These are phyloP conservation scores for Fusarium stilboides DNA, from an alignment of 2,329 filamentous ascomycete species.

Conservation along the genomic window DNA sequence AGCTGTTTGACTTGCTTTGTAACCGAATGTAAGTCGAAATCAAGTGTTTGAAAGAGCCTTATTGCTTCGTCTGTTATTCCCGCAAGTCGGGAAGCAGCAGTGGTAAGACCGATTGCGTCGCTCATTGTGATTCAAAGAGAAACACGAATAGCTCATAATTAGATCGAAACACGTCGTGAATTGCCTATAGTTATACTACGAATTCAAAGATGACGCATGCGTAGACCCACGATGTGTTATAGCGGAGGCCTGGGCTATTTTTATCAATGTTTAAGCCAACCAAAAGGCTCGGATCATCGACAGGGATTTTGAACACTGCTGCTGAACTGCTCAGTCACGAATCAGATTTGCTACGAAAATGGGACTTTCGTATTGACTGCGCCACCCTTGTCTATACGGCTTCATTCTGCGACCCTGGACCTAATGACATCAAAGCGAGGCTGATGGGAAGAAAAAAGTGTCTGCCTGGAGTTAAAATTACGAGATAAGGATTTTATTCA, in stretches of 20 bases:
- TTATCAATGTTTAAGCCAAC: slow-evolving; percentile 6
- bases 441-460: background rate
- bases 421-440: slow-evolving; percentile 5
- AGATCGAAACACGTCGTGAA: background rate
- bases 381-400: background rate
- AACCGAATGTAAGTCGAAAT: background rate
- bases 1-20: background rate
- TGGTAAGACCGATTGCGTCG: background rate
- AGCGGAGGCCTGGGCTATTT: slow-evolving; percentile 1
- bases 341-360: background rate
- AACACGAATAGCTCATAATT: background rate
- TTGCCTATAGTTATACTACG: background rate
- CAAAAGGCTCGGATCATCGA: background rate
- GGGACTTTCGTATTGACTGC: slow-evolving; percentile 15
- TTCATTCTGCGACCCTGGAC: background rate
- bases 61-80: slow-evolving; percentile 20
- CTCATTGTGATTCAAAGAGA: background rate
- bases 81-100: slow-evolving; percentile 10
- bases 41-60: slow-evolving; percentile 9
- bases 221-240: background rate
- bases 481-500: too few species aligned
- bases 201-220: background rate
- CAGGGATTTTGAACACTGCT: background rate
- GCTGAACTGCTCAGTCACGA: too few species aligned
- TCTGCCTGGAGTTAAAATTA: background rate